These are phyloP conservation scores for Colletotrichum sojae DNA, from an alignment of 2,329 filamentous ascomycete species.

Conservation along the genomic window DNA sequence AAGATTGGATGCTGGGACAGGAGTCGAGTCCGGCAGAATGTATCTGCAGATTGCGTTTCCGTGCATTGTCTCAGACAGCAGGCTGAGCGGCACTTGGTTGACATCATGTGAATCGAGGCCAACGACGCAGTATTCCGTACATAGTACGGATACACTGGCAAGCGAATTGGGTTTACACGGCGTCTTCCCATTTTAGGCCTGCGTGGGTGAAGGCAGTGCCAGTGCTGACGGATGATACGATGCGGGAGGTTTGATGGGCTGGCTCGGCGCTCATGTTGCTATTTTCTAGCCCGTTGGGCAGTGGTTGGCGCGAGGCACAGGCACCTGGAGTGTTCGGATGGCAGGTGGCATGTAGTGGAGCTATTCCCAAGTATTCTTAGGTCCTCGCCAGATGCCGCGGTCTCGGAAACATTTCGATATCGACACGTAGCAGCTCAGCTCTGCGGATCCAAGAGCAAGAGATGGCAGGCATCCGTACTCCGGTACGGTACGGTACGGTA, in stretches of 20 bases:
- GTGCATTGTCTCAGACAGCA: constrained; percentile 20
- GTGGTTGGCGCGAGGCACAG: not conserved
- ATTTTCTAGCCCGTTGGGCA: not conserved
- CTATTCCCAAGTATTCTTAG: constrained; percentile 12
- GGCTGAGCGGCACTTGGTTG: not conserved
- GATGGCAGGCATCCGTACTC: too few species aligned
- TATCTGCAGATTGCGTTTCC: not conserved
- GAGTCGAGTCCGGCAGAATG: not conserved
- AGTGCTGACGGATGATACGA: constrained; percentile 1
- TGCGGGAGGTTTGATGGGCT: not conserved
- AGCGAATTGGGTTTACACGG: constrained; percentile 21
- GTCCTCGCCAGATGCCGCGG: not conserved
- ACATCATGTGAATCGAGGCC: not conserved
- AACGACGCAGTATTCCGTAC: not conserved
- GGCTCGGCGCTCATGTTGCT: constrained; percentile 12
- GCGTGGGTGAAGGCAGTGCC: not conserved
- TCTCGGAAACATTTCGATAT: too few species aligned
- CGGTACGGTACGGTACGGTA: too few species aligned
- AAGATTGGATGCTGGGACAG: not conserved
- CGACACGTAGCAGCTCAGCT: too few species aligned
- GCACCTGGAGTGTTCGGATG: constrained; percentile 20
- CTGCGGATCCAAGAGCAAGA: too few species aligned
- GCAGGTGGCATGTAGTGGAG: constrained; percentile 21
- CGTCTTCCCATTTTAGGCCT: constrained; percentile 5
- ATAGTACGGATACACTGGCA: too few species aligned